Evolutionary conservation across 176 grass and related monocot genomes (phyloP), one percentile per base, ranked within the genome.

Genomic region (Poa annua): DNA sequence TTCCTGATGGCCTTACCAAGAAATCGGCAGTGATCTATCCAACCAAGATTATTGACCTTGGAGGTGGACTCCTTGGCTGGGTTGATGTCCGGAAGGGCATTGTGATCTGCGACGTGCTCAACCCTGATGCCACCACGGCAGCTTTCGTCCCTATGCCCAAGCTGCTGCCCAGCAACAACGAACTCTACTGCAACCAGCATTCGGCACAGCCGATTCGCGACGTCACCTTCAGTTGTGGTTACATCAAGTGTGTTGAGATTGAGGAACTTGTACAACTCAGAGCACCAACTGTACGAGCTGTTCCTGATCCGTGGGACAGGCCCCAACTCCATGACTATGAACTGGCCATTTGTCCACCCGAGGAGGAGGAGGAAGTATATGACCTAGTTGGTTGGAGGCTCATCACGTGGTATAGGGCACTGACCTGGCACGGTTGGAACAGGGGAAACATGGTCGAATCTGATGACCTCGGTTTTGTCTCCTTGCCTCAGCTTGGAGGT

Each of bases 201-300:
- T 21, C 19, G 3, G 64, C 33, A 11, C 64, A 33, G 9, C 8
- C 64, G 8, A 17, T 38, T 19, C 64, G 64, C 8, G 64, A 38
- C 1, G 8, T 38, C 34, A 21, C 35, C 34, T 39, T 70, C 36
- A 39, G 38, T n/a, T 4, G 11, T 41, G 66, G 36, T 22, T 21
- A 70, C 66, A 68, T 68, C 63, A 66, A 17, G 16, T 66, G 61
- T 11, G 61, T 33, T 26, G 61, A 64, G 61, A 33, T 64, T 32
- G 61, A 64, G 64, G 61, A 64, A 35, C 33, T 38, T 32, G 33
- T 66, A 66, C 3, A 36, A 36, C 63, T 19, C 65, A 67, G 65
- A 39, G 8, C 34, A 15, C 11, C 3, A 12, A 21, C 10, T 22
- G 10, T 21, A 4, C 35, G 19, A 10, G 19, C 0, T 35, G 63